Conservation (phyloP, 192 early-diverging fungal genomes). For the Funneliformis geosporum region DNA sequence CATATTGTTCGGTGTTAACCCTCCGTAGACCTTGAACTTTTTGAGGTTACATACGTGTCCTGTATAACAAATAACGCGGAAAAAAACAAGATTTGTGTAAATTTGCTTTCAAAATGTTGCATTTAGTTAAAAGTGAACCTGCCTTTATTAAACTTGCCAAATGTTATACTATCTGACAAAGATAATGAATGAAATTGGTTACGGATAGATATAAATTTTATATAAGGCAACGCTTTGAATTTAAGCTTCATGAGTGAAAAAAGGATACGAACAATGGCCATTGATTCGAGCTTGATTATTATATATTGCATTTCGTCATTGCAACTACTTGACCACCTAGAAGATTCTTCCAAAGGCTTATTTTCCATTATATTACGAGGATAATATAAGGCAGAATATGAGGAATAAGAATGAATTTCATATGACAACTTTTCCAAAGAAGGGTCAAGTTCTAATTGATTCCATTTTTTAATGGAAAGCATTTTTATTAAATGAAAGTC, state of each 20-base stretch:
- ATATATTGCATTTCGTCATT: slow-evolving; percentile 94
- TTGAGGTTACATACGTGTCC: slow-evolving; percentile 94
- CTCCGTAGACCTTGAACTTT: slow-evolving; percentile 95
- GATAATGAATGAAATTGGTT: not conserved
- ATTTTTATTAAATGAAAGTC: not conserved
- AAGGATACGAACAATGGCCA: slow-evolving; percentile 78
- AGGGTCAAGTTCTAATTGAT: not conserved
- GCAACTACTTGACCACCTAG: slow-evolving; percentile 84
- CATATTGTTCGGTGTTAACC: slow-evolving; percentile 81
- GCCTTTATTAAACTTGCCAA: slow-evolving; percentile 92
- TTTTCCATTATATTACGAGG: slow-evolving; percentile 82
- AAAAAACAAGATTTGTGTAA: not conserved
- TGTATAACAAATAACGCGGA: not conserved
- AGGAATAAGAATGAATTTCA: slow-evolving; percentile 74
- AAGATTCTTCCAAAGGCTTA: slow-evolving; percentile 85
- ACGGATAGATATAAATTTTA: not conserved
- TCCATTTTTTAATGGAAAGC: slow-evolving; percentile 11
- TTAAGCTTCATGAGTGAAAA: not conserved
- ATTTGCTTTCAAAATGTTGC: not conserved
- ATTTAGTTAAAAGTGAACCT: not conserved
- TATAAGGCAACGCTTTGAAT: not conserved
- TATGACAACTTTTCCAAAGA: slow-evolving; percentile 48
- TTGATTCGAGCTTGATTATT: slow-evolving; percentile 83
- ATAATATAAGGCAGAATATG: slow-evolving; percentile 81
- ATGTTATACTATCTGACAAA: slow-evolving; percentile 48